phyloP scores from a whole-genome alignment of 2,329 filamentous ascomycete species.

The Biscogniauxia mediterranea region DNA sequence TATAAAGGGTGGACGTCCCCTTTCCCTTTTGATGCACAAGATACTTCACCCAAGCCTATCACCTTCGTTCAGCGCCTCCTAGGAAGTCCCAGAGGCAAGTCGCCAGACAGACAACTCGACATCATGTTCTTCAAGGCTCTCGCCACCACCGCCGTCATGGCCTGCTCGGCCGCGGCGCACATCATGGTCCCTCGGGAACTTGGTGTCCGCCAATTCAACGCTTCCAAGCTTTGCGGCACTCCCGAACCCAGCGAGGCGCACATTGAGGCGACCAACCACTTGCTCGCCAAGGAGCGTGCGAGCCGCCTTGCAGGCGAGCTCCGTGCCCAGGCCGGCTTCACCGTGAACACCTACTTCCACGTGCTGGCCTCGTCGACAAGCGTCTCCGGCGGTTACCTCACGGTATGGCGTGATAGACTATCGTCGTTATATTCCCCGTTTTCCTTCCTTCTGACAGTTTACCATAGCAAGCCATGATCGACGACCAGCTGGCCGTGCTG shows the following conservation, averaged over 20 bases:
- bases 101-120: background rate
- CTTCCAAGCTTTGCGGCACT: constrained; percentile 27
- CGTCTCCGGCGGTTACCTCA: constrained; percentile 35
- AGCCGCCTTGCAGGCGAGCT: constrained; percentile 20
- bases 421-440: background rate
- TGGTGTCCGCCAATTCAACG: constrained; percentile 6
- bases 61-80: background rate
- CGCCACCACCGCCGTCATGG: constrained; percentile 22
- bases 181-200: constrained; percentile 14
- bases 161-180: constrained; percentile 22
- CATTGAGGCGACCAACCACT: constrained; percentile 21
- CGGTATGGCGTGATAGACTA: constrained; percentile 24
- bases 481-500: constrained; percentile 43
- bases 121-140: constrained; percentile 27
- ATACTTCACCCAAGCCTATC: background rate
- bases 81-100: background rate
- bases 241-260: constrained; percentile 29
- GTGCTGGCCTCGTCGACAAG: constrained; percentile 34
- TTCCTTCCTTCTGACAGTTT: constrained; percentile 10
- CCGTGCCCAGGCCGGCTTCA: constrained; percentile 24
- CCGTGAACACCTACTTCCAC: constrained; percentile 41
- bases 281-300: constrained; percentile 27
- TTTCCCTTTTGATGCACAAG: background rate
- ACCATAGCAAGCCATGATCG: constrained; percentile 34
- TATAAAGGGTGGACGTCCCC: background rate